Evolutionary conservation across 805 yeast genomes (phyloP).

Genomic region (Jamesozyma jinghongensis): DNA sequence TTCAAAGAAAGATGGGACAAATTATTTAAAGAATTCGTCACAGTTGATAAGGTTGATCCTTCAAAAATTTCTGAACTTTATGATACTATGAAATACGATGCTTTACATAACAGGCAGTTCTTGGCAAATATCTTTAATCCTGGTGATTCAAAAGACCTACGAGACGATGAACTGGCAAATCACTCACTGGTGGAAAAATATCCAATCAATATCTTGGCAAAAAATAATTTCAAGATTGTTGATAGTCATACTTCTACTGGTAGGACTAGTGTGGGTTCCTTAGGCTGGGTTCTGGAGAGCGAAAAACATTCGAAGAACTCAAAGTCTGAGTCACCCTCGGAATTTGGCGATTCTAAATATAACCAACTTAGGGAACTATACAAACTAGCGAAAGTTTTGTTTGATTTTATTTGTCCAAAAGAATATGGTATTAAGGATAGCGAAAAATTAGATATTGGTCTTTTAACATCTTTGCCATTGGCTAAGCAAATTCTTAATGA

Average conservation of each 20-base stretch:
- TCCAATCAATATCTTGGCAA: conserved; percentile 65
- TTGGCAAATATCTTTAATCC: conserved; percentile 75
- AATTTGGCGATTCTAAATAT: conserved; percentile 73
- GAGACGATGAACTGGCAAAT: conserved; percentile 22
- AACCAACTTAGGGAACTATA: conserved; percentile 80
- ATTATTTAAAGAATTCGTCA: conserved; percentile 79
- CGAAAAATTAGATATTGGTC: conserved; percentile 92
- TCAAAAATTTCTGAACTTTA: conserved; percentile 92
- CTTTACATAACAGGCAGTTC: conserved; percentile 87
- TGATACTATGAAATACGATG: conserved; percentile 98
- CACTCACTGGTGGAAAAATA: conserved; percentile 55
- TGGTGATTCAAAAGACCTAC: conserved; percentile 34
- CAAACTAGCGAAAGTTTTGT: conserved; percentile 80
- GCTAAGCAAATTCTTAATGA: conserved; percentile 81
- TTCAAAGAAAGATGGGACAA: conserved; percentile 98
- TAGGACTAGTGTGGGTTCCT: conserved; percentile 45
- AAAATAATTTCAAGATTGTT: conserved; percentile 64
- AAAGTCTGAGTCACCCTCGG: conserved; percentile 26
- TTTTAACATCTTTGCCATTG: conserved; percentile 85
- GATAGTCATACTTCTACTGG: conserved; percentile 16
- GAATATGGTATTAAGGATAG: conserved; percentile 95
- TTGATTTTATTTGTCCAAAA: conserved; percentile 97
- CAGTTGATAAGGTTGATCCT: conserved; percentile 95
- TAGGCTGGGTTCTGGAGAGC: conserved; percentile 60
- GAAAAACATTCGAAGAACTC: conserved; percentile 23